Base-by-base conservation (phyloP, 208 protist genomes). In the Baffinella frigidus region DNA sequence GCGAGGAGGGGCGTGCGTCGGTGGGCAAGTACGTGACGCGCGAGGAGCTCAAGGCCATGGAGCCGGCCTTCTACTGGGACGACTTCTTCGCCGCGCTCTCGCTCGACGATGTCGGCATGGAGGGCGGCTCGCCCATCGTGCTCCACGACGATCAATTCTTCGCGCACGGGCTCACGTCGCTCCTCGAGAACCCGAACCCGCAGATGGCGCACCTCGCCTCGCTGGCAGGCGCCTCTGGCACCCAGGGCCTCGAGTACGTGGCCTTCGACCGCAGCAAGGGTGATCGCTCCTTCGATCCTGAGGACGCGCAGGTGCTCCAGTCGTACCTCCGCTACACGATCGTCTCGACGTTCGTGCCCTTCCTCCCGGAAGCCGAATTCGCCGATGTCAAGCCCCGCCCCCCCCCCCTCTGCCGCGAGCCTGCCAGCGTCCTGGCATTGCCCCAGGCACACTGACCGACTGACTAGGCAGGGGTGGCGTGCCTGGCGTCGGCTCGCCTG, bases 21-120 rank as follows among this genome's bases (percentile, higher is more conserved):
- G 35, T n/a, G 7, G 77, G 77, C 38, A 87, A 71, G 77, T n/a
- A 43, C 10, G 33, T 87, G 41, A 87, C 77, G 7, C 43, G 77
- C 48, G 77, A 87, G 39, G 48, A 87, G 77, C 77, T 87, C 41
- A 87, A 87, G 77, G 0, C 17, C n/a, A 56, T 87, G 36, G 68
- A 43, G 68, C 56, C 56, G 24, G 24, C 56, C 17, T n/a, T 27
- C 56, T 27, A 71, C 27, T 87, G 77, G 77, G 77, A 87, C 39
- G 77, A 45, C 33, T 87, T 61, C 44, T 87, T 87, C 44, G 27
- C 27, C 20, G 77, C 39, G 44, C 27, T 87, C 3, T 14, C 39
- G 5, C 45, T 87, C 39, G 41, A 56, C 39, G 77, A 87, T 41
- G 39, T 87, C 3, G 77, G 77, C 77, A 2, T 87, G 10, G 77